Evolutionary conservation across 148 eudicot species (phyloP), one percentile per base, ranked within the genome.

Genomic region (Cornus suecica): DNA sequence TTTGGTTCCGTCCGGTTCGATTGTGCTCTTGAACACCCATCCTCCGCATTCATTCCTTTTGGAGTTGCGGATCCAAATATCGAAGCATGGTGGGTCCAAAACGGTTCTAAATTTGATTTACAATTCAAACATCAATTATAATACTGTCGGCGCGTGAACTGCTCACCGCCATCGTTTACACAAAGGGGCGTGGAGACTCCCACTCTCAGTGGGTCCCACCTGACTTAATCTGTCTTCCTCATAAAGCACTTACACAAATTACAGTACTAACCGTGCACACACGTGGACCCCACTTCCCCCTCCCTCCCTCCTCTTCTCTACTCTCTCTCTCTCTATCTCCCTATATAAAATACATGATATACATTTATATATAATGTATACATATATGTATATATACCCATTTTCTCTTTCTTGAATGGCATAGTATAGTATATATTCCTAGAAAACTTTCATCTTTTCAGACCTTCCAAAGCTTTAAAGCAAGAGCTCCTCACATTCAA

Each of bases 401-500:
- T 63, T 66, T 34, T 64, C 37, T 24, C 24, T 74, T 64, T 20
- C 56, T 28, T 18, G 27, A 10, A 32, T n/a, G n/a, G n/a, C n/a
- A n/a, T n/a, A n/a, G n/a, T n/a, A 48, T 16, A 7, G 54, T 48
- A 48, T 48, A 11, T 1, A 58, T 5, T 58, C 24, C 9, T 58
- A n/a, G 62, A 20, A 45, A 18, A 63, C 61, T 74, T 48, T 73
- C 25, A 73, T 34, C 42, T 34, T 26, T 41, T 63, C 76, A 73
- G 67, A 32, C 28, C 66, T 41, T 60, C 31, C 28, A 22, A 58
- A 10, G 66, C 8, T 58, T 27, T n/a, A 32, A 72, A 72, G 51
- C 51, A 60, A 31, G n/a, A 58, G 74, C n/a, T n/a, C 65, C 72
- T 71, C 69, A 42, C 60, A 74, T 74, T 65, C 77, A 45, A 45